Evolutionary conservation across 139 green algal genomes (phyloP).

Genomic region (Axilococcus clingmanii): DNA sequence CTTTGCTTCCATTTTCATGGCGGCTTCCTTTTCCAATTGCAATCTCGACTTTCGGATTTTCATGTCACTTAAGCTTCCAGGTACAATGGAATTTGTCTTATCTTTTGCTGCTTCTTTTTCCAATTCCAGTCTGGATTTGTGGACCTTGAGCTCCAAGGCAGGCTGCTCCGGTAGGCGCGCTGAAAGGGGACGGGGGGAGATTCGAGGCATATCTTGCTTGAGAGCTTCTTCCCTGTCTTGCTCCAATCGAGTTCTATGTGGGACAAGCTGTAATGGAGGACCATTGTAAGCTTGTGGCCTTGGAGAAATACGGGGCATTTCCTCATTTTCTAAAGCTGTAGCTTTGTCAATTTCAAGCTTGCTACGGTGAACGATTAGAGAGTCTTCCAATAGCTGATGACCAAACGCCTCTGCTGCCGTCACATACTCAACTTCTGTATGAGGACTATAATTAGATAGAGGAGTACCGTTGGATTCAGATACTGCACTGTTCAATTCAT

Average conservation of each 20-base stretch:
- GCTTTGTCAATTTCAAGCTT: too few species aligned
- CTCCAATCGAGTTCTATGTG: constrained; percentile 8
- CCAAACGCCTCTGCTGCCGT: constrained; percentile 10
- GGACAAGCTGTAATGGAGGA: too few species aligned
- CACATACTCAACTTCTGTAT: constrained; percentile 2
- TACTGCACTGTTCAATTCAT: too few species aligned
- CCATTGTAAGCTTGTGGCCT: too few species aligned
- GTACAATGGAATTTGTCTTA: background rate
- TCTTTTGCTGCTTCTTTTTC: constrained; percentile 6
- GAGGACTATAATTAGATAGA: too few species aligned
- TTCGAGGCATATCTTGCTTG: background rate
- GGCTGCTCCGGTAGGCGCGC: background rate
- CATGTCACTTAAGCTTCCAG: too few species aligned
- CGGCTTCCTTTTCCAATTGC: constrained; percentile 9
- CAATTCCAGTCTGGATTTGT: constrained; percentile 8
- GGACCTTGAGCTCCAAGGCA: background rate
- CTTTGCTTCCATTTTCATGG: background rate
- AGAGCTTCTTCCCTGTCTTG: background rate
- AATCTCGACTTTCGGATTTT: constrained; percentile 9
- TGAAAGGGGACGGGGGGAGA: background rate
- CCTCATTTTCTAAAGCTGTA: too few species aligned
- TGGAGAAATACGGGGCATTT: too few species aligned
- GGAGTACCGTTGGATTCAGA: too few species aligned
- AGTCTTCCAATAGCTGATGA: background rate
- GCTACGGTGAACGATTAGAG: too few species aligned